These are phyloP conservation scores for Starmerella vitae DNA, from an alignment of 805 yeast species.

Conservation along the genomic window DNA sequence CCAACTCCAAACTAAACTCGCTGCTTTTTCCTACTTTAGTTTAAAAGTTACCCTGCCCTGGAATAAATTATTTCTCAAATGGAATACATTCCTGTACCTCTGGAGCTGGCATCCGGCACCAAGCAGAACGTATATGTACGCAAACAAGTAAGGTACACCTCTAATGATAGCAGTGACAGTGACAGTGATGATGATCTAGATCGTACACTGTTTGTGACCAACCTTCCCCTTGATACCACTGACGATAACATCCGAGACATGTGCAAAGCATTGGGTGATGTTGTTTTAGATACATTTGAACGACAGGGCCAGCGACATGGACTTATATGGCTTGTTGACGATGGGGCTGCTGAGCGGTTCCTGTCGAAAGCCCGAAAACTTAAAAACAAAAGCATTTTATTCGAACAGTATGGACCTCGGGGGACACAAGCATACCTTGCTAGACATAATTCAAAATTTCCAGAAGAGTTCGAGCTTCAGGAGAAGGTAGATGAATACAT, in stretches of 20 bases:
- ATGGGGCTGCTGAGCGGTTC: slow-evolving; percentile 51
- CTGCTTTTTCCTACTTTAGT: too few species aligned
- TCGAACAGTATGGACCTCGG: slow-evolving; percentile 31
- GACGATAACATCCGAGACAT: slow-evolving; percentile 41
- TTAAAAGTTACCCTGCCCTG: not conserved
- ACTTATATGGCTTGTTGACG: slow-evolving; percentile 60
- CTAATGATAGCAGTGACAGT: slow-evolving; percentile 8
- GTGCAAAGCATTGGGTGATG: slow-evolving; percentile 38
- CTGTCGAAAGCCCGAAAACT: slow-evolving; percentile 46
- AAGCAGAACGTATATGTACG: slow-evolving; percentile 21
- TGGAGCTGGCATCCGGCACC: slow-evolving; percentile 11
- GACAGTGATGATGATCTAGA: slow-evolving; percentile 31
- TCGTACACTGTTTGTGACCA: slow-evolving; percentile 54
- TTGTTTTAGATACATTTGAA: slow-evolving; percentile 27
- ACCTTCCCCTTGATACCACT: slow-evolving; percentile 55
- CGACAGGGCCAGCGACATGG: slow-evolving; percentile 36
- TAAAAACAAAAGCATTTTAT: slow-evolving; percentile 21
- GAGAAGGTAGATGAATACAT: slow-evolving; percentile 47
- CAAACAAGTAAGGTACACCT: slow-evolving; percentile 12
- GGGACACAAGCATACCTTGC: slow-evolving; percentile 32
- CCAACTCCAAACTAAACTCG: too few species aligned
- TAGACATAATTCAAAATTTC: slow-evolving; percentile 24
- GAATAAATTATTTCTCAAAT: slow-evolving; percentile 3
- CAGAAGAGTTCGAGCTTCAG: slow-evolving; percentile 40
- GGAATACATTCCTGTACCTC: slow-evolving; percentile 18